Evolutionary conservation across 805 yeast species (phyloP).

Genomic region (Starmerella bombi): DNA sequence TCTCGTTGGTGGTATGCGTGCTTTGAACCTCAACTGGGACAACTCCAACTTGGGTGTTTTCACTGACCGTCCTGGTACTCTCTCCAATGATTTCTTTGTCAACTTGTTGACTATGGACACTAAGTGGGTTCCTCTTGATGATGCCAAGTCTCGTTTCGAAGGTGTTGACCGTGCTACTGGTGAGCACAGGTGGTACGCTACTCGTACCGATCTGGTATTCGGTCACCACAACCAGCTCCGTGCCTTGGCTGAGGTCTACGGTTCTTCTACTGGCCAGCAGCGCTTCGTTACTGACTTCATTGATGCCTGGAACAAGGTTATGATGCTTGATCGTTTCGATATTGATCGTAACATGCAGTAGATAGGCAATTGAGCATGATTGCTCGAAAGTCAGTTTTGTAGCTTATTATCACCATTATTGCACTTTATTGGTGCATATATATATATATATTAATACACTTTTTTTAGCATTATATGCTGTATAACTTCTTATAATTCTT

Average conservation of each 20-base stretch:
- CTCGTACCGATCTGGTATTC: slow-evolving; percentile 14
- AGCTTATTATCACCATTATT: no score
- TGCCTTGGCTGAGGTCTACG: slow-evolving; percentile 15
- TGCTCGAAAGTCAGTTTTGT: no score
- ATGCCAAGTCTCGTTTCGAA: slow-evolving; percentile 14
- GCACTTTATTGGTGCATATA: no score
- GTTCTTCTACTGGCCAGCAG: slow-evolving; percentile 6
- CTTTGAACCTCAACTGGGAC: slow-evolving; percentile 17
- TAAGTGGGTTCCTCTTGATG: slow-evolving; percentile 15
- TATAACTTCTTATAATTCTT: no score
- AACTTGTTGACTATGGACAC: slow-evolving; percentile 11
- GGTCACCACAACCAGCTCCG: slow-evolving; percentile 16
- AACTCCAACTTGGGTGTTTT: slow-evolving; percentile 13
- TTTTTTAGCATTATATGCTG: no score
- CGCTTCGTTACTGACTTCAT: slow-evolving; percentile 15
- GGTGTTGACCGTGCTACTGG: slow-evolving; percentile 15
- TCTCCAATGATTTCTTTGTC: slow-evolving; percentile 17
- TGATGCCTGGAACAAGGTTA: slow-evolving; percentile 17
- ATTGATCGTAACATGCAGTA: slow-evolving; percentile 1
- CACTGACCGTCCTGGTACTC: slow-evolving; percentile 10
- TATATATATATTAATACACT: no score
- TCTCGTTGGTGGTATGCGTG: slow-evolving; percentile 17
- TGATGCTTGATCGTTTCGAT: slow-evolving; percentile 19
- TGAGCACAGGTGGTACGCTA: slow-evolving; percentile 14
- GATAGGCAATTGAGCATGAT: no score